Conservation (phyloP, 352 stramenopile species). For the Elongisporangium prolatum region DNA sequence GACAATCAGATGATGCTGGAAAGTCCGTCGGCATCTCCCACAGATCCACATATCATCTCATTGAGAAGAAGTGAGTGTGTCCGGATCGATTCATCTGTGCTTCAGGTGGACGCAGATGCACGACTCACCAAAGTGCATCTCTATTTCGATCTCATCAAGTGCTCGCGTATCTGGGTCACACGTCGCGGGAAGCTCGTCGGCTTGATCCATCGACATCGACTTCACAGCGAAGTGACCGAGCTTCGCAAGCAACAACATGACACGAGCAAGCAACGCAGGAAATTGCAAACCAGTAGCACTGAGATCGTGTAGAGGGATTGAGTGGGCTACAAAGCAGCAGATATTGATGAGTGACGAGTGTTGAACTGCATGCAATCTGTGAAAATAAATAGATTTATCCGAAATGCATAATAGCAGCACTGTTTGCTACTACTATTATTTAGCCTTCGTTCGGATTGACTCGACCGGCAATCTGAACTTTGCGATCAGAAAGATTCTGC, state of each 20-base stretch:
- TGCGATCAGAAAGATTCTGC: constrained; percentile 49
- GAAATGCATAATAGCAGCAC: no score
- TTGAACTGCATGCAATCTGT: no score
- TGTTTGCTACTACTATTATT: neutral
- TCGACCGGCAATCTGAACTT: constrained; percentile 40
- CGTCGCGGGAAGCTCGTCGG: constrained; percentile 47
- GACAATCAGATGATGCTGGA: no score
- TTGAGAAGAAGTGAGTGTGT: constrained; percentile 8
- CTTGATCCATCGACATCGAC: constrained; percentile 41
- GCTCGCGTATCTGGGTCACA: constrained; percentile 50
- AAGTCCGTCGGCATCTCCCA: no score
- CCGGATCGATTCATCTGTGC: constrained; percentile 40
- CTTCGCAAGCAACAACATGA: constrained; percentile 7
- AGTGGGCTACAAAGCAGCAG: no score
- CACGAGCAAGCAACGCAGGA: no score
- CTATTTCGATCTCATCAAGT: constrained; percentile 76
- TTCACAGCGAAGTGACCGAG: constrained; percentile 30
- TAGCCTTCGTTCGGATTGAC: constrained; percentile 4
- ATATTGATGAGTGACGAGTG: no score
- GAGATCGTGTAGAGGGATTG: no score
- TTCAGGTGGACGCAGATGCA: constrained; percentile 52
- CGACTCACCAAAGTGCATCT: constrained; percentile 60
- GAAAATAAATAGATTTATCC: no score
- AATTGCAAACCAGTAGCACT: no score
- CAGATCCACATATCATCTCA: neutral